Base-by-base conservation (phyloP, 768 basidiomycete species). In the Hygrophorus russula region DNA sequence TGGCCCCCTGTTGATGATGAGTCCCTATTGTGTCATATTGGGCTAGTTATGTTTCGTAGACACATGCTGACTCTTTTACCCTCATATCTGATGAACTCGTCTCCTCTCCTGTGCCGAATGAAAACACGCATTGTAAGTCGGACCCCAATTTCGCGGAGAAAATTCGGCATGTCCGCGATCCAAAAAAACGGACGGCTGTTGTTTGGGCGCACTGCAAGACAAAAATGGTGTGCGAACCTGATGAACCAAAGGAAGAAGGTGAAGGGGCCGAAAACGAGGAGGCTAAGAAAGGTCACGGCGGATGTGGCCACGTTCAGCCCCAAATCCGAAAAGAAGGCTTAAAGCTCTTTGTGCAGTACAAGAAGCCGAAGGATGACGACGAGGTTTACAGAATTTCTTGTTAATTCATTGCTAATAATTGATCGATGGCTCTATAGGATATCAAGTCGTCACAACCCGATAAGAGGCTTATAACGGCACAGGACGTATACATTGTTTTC, bases 261-360 rank as follows among this genome's bases (percentile, higher is more conserved):
- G 84, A 76, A 24, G 82, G 76, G 13, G 73, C 68, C 28, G 80
- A 75, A 11, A 68, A 64, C 31, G 82, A 79, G 32, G 89, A 88
- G 49, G 70, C 76, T 37, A 89, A 88, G 68, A 85, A 80, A 56
- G 89, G 90, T 2, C 96, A 98, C 48, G 93, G 91, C n/a, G 96
- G 96, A 12, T 98, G 96, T 61, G 96, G 96, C 35, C 89, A 92
- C 55, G 61, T 72, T 19, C 96, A 99, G 60, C 96, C 96, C 0
- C 67, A 73, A 41, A 76, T 97, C 53, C 68, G 96, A 49, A 97
- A 93, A 66, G 96, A 99, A 59, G 96, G 90, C 9, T 61, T 98
- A 47, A 97, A 97, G 64, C 70, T 98, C 19, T 93, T 92, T 55
- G 76, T 91, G 17, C 88, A 94, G 49, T 93, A 92, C 70, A 97